Base-by-base conservation (phyloP, 164 flowering plant genomes). In the Stephania cephalantha region DNA sequence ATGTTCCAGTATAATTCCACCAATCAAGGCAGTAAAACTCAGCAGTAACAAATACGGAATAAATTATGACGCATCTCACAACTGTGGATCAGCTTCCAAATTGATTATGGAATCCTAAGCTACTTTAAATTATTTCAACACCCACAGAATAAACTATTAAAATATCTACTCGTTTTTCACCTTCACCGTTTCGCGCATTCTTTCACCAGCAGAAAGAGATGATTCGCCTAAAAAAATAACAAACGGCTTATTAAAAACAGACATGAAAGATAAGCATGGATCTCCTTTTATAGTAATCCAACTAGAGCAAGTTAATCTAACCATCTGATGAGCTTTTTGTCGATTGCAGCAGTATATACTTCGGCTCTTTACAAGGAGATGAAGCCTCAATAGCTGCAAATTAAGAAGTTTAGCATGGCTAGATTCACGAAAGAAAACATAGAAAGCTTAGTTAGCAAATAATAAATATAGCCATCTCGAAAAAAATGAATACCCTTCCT, bases 321-420 rank as follows among this genome's bases (percentile, higher is more conserved):
- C 99, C 96, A 73, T 84, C 91, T 30, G 70, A 53, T 52, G 77
- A 73, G 63, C 79, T 75, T 61, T 76, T 88, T 69, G 73, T 75
- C 2, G 84, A 61, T 58, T 88, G 88, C 73, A 91, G 79, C 71
- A 95, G 88, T 42, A 90, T 81, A 79, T 72, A 76, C 83, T 88
- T 91, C 35, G 91, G 91, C 74, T 95, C 98, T 81, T 89, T 93
- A 69, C 79, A 79, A 55, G 93, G 97, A n/a, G 97, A 90, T 3
- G 98, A 87, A 73, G 95, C 86, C 79, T 96, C 99, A 74, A 92
- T 90, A 44, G 87, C 99, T 96, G 76, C 86, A 90, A 58, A 76
- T 71, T 7, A 70, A 83, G 69, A 82, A 76, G 1, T 68, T 71
- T 17, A 55, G 69, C 53, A 64, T 55, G 45, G 18, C 45, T n/a